phyloP scores from a whole-genome alignment of 345 rosid genomes.

The Rhizophora apiculata region DNA sequence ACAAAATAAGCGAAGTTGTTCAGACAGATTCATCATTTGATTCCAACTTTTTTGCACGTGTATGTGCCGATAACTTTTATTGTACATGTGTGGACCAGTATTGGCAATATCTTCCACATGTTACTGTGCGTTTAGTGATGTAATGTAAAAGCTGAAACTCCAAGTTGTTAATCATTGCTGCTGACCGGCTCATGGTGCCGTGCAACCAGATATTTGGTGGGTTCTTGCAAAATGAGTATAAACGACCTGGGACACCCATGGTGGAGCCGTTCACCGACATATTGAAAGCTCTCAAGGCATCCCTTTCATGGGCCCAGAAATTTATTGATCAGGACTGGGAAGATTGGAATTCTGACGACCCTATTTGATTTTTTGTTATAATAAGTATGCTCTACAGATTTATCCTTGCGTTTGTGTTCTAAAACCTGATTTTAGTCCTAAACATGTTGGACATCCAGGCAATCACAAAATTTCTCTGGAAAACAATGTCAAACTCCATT shows the following conservation, averaged over 20 bases:
- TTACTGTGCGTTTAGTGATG: constrained; percentile 12
- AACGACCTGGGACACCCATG: constrained; percentile 44
- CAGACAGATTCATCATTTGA: constrained; percentile 30
- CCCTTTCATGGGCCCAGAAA: constrained; percentile 45
- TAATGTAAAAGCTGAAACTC: constrained; percentile 1
- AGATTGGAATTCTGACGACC: constrained; percentile 29
- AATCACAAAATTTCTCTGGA: constrained; percentile 5
- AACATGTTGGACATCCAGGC: neutral
- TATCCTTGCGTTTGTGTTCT: neutral
- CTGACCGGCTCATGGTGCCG: constrained; percentile 10
- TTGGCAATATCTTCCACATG: constrained; percentile 12
- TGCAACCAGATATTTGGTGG: constrained; percentile 35
- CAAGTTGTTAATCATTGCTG: constrained; percentile 1
- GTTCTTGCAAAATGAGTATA: constrained; percentile 42
- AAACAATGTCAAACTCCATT: constrained; percentile 20
- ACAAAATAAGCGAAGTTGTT: constrained; percentile 18
- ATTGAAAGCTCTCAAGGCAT: constrained; percentile 29
- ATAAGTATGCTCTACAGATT: neutral
- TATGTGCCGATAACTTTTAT: neutral
- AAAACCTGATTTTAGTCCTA: neutral
- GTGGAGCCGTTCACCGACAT: constrained; percentile 47
- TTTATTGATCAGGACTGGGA: constrained; percentile 40
- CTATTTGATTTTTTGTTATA: constrained; percentile 12
- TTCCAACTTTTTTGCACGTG: constrained; percentile 31
- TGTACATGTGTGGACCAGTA: constrained; percentile 32